Conservation (phyloP, 2,329 filamentous ascomycete species). For the Xylaria sp. region DNA sequence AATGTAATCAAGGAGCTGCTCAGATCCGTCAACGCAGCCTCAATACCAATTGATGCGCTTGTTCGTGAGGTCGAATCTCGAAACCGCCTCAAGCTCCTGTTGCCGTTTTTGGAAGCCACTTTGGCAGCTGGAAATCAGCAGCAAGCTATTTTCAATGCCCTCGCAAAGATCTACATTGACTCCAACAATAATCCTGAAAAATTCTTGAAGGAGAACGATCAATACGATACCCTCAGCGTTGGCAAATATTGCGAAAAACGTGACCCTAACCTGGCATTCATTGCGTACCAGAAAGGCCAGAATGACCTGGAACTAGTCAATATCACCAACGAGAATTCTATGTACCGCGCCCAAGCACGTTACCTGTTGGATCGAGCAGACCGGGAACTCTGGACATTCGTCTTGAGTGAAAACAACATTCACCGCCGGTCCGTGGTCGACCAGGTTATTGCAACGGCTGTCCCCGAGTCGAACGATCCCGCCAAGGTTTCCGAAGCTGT, state of each 20-base stretch:
- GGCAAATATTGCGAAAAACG: constrained; percentile 99
- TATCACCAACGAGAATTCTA: constrained; percentile 99
- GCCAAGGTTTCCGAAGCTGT: constrained; percentile 96
- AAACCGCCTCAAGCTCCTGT: constrained; percentile 92
- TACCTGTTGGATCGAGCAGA: constrained; percentile 94
- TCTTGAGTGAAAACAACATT: constrained; percentile 94
- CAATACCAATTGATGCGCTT: constrained; percentile 93
- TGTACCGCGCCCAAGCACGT: constrained; percentile 97
- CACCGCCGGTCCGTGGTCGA: constrained; percentile 94
- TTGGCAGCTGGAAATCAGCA: constrained; percentile 92
- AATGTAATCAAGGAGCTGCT: constrained; percentile 93
- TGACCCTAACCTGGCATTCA: constrained; percentile 93
- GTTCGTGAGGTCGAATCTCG: constrained; percentile 94
- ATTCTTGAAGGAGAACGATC: constrained; percentile 96
- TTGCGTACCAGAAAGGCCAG: constrained; percentile 95
- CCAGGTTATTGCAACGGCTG: constrained; percentile 94
- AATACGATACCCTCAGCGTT: constrained; percentile 91
- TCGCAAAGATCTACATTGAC: constrained; percentile 99
- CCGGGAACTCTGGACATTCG: constrained; percentile 91
- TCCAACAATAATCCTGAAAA: constrained; percentile 98
- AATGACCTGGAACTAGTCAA: constrained; percentile 97
- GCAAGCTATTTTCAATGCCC: constrained; percentile 94
- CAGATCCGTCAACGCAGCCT: constrained; percentile 81
- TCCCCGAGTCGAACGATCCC: constrained; percentile 91
- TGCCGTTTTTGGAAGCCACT: constrained; percentile 95